A percentile compares a stretch with the other conserved stretches of the same genome.
Conservation (phyloP, 805 yeast genomes). For the Nakazawaea siamensis region DNA sequence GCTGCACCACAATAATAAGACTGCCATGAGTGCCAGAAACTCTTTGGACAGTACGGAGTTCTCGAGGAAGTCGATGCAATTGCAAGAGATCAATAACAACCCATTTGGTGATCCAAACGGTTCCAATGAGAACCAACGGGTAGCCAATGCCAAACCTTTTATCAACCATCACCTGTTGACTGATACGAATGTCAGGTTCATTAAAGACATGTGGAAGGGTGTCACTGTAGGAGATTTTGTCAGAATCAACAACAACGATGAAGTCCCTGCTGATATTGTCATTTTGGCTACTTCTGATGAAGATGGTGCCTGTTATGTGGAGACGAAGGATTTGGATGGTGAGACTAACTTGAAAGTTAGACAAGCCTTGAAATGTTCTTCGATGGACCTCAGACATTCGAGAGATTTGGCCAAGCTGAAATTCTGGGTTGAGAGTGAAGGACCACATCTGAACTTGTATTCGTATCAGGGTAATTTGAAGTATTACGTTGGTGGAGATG, state of each 20-base stretch:
- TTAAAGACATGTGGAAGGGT: conserved; percentile 49
- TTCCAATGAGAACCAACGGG: neutral
- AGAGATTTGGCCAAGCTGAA: conserved; percentile 48
- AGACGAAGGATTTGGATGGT: conserved; percentile 65
- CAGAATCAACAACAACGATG: conserved; percentile 65
- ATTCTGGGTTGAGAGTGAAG: conserved; percentile 62
- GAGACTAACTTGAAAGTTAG: conserved; percentile 68
- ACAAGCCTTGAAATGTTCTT: conserved; percentile 44
- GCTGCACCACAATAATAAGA: conserved; percentile 12
- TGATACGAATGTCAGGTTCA: conserved; percentile 18
- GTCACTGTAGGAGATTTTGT: conserved; percentile 68
- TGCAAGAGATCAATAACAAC: conserved; percentile 6
- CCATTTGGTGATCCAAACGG: conserved; percentile 7
- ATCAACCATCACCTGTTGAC: conserved; percentile 4
- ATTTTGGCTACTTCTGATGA: conserved; percentile 57
- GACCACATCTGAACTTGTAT: conserved; percentile 61
- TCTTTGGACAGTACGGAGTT: conserved; percentile 25
- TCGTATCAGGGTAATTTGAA: conserved; percentile 59
- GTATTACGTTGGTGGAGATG: conserved; percentile 28
- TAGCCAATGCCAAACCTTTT: conserved; percentile 6
- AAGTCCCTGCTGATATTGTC: conserved; percentile 70
- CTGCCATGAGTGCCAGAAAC: conserved; percentile 13
- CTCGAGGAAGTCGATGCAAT: conserved; percentile 12
- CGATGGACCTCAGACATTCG: conserved; percentile 40
- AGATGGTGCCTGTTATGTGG: conserved; percentile 62